Evolutionary conservation across 805 yeast species (phyloP).

Genomic region (Danielia oregonensis): DNA sequence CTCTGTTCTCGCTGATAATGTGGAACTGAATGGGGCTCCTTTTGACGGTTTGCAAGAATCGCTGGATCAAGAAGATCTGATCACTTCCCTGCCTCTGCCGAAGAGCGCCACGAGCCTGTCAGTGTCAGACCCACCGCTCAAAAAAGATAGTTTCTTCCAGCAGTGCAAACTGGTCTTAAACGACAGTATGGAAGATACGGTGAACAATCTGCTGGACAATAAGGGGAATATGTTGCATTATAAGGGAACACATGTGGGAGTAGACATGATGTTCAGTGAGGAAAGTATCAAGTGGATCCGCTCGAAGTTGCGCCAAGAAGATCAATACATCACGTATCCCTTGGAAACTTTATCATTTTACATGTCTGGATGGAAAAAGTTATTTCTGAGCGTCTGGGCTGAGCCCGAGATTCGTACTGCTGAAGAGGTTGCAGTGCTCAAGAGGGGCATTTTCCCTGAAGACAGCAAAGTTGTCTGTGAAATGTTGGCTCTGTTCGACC

Average conservation of each 20-base stretch:
- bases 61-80: background rate
- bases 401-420: conserved; percentile 10
- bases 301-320: conserved; percentile 5
- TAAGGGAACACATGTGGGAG: conserved; percentile 13
- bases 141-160: conserved; percentile 4
- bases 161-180: conserved; percentile 10
- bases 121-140: background rate
- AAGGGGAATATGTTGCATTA: conserved; percentile 5
- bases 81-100: background rate
- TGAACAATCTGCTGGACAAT: background rate
- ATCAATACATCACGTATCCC: conserved; percentile 10
- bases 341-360: conserved; percentile 15
- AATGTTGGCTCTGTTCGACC: conserved; percentile 17
- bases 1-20: too few relatives aligned
- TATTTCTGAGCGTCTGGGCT: conserved; percentile 9
- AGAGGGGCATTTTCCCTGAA: conserved; percentile 16
- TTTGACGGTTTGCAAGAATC: too few relatives aligned
- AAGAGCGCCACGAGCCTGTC: background rate
- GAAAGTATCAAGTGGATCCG: conserved; percentile 8
- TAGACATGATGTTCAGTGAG: conserved; percentile 9
- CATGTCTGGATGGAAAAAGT: conserved; percentile 15
- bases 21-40: too few relatives aligned
- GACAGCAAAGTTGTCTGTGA: conserved; percentile 21
- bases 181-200: conserved; percentile 1
- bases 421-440: conserved; percentile 8